Evolutionary conservation across 306 rosid genomes (phyloP).

Genomic region (Castanopsis chinensis): DNA sequence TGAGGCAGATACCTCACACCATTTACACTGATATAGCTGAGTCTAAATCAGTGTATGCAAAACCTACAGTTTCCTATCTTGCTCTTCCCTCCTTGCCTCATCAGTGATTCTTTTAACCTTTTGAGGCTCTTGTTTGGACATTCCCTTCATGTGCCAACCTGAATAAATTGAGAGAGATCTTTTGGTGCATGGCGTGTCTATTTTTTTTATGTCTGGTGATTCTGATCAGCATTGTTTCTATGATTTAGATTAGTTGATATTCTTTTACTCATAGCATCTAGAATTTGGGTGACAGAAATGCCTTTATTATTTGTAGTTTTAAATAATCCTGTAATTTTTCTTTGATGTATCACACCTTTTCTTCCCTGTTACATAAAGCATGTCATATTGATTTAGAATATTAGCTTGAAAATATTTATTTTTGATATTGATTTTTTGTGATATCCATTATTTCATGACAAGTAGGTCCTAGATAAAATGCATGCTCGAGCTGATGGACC

Average conservation of each 20-base stretch:
- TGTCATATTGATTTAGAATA: background rate
- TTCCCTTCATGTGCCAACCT: background rate
- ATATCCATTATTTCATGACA: slow-evolving; percentile 17
- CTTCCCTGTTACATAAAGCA: background rate
- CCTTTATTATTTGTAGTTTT: background rate
- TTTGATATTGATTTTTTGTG: background rate
- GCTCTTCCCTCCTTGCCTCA: background rate
- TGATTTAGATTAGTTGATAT: background rate
- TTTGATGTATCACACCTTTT: background rate
- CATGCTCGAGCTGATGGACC: slow-evolving; percentile 96
- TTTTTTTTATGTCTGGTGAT: background rate
- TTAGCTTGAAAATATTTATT: background rate
- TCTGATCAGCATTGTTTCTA: background rate
- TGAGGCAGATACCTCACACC: background rate
- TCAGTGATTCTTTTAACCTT: background rate
- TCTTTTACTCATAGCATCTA: background rate
- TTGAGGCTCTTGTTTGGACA: background rate
- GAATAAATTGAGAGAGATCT: background rate
- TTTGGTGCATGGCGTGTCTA: background rate
- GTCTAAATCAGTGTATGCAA: background rate
- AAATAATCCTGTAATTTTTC: background rate
- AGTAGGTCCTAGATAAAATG: slow-evolving; percentile 89
- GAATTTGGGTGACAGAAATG: background rate
- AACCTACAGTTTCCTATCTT: background rate
- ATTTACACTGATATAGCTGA: background rate